A percentile compares a stretch with the other conserved stretches of the same genome.
Conservation (phyloP, 1,284 basidiomycete genomes). For the Moesziomyces parantarcticus region DNA sequence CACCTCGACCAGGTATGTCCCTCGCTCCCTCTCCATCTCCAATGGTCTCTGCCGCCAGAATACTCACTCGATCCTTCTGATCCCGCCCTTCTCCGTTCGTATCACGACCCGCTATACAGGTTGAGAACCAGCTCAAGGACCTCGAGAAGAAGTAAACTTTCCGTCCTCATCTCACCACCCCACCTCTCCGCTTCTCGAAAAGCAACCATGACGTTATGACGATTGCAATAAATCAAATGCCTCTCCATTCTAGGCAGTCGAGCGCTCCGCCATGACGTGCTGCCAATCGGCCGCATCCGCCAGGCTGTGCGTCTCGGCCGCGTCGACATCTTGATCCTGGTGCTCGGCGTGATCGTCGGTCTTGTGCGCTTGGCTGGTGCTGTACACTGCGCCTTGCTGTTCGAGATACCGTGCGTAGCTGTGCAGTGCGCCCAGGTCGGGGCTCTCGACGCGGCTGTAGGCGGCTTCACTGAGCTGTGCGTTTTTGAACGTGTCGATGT, state of each 20-base stretch:
- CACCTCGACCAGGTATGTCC: conserved; percentile 55
- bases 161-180: conserved; percentile 4
- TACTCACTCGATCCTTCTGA: too few relatives aligned
- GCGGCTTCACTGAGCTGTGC: conserved; percentile 53
- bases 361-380: conserved; percentile 1
- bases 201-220: not conserved
- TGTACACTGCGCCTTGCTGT: conserved; percentile 13
- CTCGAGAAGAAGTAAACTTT: conserved; percentile 50
- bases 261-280: conserved; percentile 31
- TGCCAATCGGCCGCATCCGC: conserved; percentile 30
- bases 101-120: too few relatives aligned
- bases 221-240: conserved; percentile 7
- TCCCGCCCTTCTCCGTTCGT: too few relatives aligned
- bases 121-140: conserved; percentile 52
- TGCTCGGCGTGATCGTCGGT: conserved; percentile 5
- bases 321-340: conserved; percentile 13
- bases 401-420: conserved; percentile 41
- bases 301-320: conserved; percentile 17
- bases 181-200: conserved; percentile 3
- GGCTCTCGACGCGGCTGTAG: conserved; percentile 41
- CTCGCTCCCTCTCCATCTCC: too few relatives aligned
- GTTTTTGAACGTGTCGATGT: conserved; percentile 74
- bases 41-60: too few relatives aligned
- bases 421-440: conserved; percentile 37
- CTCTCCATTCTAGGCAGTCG: conserved; percentile 12